Evolutionary conservation across 306 rosid genomes (phyloP), one percentile per base, ranked within the genome.

Genomic region (Notholithocarpus densiflorus): DNA sequence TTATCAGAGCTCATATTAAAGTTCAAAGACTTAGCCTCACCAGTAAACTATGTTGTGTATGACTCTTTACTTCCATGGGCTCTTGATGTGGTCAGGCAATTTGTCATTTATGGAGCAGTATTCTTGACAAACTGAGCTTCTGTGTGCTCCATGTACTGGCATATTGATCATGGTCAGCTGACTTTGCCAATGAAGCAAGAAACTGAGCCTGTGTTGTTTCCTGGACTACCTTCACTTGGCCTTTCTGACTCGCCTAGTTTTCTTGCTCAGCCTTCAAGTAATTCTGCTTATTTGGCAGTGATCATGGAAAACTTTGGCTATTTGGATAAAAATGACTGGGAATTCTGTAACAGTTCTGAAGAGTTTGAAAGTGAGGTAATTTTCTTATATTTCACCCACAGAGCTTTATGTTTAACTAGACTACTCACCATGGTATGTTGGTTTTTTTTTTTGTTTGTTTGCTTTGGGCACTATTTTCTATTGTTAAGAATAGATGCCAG

Each of bases 51-150:
- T 72, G n/a, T 88, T 5, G 81, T 85, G 4, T 88, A 88, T 15
- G 86, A 85, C 56, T 83, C 84, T 18, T n/a, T 78, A 56, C 59
- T 88, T 56, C 82, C 91, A 6, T 81, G 87, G 91, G 86, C 85
- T 2, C 73, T 81, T 45, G 87, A 85, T 18, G 84, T 83, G 78
- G 87, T 80, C 11, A 75, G 40, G 54, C 11, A 78, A 55, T 64
- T 75, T 29, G 83, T 79, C 1, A 77, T 85, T 68, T 61, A 17
- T 40, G 69, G 31, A 13, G 89, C 84, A 11, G 72, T 45, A 31
- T 88, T 88, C 59, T 68, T 88, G 70, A 85, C 87, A 7, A 76
- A 75, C 66, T 85, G 87, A 0, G 87, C 79, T 19, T 75, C 86
- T 14, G 82, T 83, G 3, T 80, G 83, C 60, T 81, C 86, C 10